Evolutionary conservation across 1,139 yeast genomes (phyloP), one percentile per base, ranked within the genome.

Genomic region (Pichia sp.): DNA sequence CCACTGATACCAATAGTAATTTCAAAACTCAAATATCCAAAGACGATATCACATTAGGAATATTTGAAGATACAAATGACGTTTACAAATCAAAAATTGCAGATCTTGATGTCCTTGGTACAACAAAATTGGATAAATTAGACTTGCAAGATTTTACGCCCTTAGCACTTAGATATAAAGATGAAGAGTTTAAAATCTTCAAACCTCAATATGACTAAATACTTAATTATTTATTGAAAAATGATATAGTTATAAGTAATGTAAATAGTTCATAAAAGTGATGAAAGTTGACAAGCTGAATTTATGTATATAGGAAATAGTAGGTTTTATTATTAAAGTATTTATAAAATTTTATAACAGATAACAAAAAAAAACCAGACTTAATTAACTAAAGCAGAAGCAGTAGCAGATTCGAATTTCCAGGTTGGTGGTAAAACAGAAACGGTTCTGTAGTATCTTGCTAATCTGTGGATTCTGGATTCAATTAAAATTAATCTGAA

Each of bases 351-450:
- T 29, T 28, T 21, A 27, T 24, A 22, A 41, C 31, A 27, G 19
- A 20, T 22, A 28, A 28, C n/a, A n/a, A n/a, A n/a, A 41, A 29
- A 33, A 36, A 24, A 40, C 33, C 46, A 41, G 58, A 65, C 66
- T 71, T 87, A 89, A 83, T 89, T 89, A 69, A 93, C 98, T 76
- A 93, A 82, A 74, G 99, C 94, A 67, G 98, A 91, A 69, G 99
- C 99, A 68, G 98, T 93, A 69, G 98, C 95, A 61, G 98, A 89
- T 79, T 91, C 98, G 94, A 84, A 91, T 80, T 91, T 91, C 97
- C 97, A 91, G 91, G 85, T 88, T 70, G 98, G 97, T 65, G 98
- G 97, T 69, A 91, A 84, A 66, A 91, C 97, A 68, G 95, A 78
- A 64, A 87, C 95, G 64, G 96, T 86, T 87, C 96, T 89, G 95